These are phyloP conservation scores for Nothophoma quercina DNA, from an alignment of 2,329 filamentous ascomycete species.

Conservation along the genomic window DNA sequence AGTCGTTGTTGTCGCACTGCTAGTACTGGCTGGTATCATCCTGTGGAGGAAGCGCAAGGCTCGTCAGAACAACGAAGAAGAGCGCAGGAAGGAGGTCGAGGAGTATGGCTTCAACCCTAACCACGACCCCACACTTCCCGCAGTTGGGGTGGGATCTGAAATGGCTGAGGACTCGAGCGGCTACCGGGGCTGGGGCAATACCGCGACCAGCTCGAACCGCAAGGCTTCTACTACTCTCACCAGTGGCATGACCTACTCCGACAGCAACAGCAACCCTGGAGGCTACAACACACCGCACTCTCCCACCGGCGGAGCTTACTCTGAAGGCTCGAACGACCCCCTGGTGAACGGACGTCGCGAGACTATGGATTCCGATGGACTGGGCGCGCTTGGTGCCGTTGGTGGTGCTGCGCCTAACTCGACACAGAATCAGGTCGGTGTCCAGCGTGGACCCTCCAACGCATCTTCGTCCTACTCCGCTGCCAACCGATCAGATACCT, in stretches of 20 bases:
- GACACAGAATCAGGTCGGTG: conserved; percentile 68
- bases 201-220: conserved; percentile 71
- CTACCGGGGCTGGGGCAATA: conserved; percentile 94
- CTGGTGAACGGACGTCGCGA: conserved; percentile 60
- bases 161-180: conserved; percentile 79
- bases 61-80: conserved; percentile 83
- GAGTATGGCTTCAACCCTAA: conserved; percentile 99
- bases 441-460: conserved; percentile 90
- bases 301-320: conserved; percentile 69
- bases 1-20: conserved; percentile 82
- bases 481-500: conserved; percentile 73
- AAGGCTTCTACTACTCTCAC: conserved; percentile 92
- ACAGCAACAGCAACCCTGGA: conserved; percentile 66
- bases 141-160: conserved; percentile 65
- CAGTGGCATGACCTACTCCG: conserved; percentile 75
- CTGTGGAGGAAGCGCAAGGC: conserved; percentile 91
- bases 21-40: conserved; percentile 79
- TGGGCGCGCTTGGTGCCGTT: conserved; percentile 73
- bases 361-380: conserved; percentile 75
- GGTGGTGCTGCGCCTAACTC: conserved; percentile 62
- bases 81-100: conserved; percentile 93
- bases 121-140: conserved; percentile 81
- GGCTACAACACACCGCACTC: conserved; percentile 64
- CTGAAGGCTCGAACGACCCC: conserved; percentile 75
- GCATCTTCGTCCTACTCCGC: conserved; percentile 95